Base-by-base conservation (phyloP, 1,139 yeast genomes). In the Arxiozyma bovina region DNA sequence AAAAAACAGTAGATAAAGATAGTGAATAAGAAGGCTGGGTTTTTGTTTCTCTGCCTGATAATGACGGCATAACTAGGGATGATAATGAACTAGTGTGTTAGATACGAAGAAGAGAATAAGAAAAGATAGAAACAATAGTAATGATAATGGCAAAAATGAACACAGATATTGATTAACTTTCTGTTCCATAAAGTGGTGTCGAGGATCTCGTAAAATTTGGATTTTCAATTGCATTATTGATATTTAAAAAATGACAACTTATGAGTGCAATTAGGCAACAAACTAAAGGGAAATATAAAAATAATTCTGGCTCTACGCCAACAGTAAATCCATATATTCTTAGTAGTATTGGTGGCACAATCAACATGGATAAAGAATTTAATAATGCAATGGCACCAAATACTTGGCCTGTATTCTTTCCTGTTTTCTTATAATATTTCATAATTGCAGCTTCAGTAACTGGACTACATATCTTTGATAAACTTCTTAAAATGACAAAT, bases 351-450 rank as follows among this genome's bases (percentile, higher is more conserved):
- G 76, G 66, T 0, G 83, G 83, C 1, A 71, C 60, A 2, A 74
- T 55, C 22, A 78, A 60, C 63, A 69, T 66, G 2, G 74, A 66
- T 1, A 73, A 51, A 55, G 77, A 77, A 61, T 77, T 72, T 25
- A 77, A 61, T 44, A 79, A 61, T 0, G 83, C 78, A 55, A 79
- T 66, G 1, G 78, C 80, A 1, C 83, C 83, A 64, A 79, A 79
- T 53, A 78, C 73, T 61, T 79, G 81, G 15, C 85, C 84, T 4
- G 77, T 72, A 23, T 74, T 73, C 42, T 74, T 73, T 3, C 76
- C 72, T 22, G 74, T 73, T 34, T 74, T 73, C 2, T 75, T 73
- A 51, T 73, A 75, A 62, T 77, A 78, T 62, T 80, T 80, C 54
- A 76, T 69, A 9, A 79, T 64, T 1, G 79, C 58, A 1, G 81